These are phyloP conservation scores for Mycena rosella DNA, from an alignment of 768 basidiomycete genomes.

Conservation along the genomic window DNA sequence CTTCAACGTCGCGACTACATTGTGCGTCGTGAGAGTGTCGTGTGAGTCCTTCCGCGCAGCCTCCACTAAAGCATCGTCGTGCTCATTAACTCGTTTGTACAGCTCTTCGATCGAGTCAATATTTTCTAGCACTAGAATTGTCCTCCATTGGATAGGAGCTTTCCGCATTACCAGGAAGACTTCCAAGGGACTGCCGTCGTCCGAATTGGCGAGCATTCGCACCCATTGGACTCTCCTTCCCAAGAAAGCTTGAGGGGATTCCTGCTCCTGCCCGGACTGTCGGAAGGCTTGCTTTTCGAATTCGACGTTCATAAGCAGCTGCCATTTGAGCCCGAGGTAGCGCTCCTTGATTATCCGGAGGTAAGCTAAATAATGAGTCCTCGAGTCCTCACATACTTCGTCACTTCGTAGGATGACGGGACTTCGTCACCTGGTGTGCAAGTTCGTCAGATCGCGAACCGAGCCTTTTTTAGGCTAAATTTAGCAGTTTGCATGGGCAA, in stretches of 20 bases:
- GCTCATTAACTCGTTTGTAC: neutral
- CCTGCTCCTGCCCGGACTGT: neutral
- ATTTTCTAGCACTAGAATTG: constrained; percentile 4
- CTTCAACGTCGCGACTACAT: no score
- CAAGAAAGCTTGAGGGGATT: neutral
- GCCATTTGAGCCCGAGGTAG: no score
- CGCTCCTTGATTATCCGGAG: no score
- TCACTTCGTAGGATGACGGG: no score
- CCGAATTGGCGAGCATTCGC: neutral
- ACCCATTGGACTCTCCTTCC: neutral
- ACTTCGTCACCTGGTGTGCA: no score
- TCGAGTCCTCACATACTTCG: no score
- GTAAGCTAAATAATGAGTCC: neutral
- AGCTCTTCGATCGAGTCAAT: neutral
- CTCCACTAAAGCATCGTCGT: neutral
- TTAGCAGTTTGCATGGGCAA: no score
- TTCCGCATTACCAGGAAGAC: constrained; percentile 2
- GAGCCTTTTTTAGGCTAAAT: no score
- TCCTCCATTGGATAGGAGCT: neutral
- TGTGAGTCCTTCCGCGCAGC: neutral
- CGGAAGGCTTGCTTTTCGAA: constrained; percentile 10
- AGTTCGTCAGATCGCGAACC: no score
- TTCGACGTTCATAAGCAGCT: neutral
- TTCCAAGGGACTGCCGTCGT: constrained; percentile 3
- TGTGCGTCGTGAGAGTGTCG: no score